Base-by-base conservation (phyloP, 257 asterid species). In the Schizonepeta tenuifolia region DNA sequence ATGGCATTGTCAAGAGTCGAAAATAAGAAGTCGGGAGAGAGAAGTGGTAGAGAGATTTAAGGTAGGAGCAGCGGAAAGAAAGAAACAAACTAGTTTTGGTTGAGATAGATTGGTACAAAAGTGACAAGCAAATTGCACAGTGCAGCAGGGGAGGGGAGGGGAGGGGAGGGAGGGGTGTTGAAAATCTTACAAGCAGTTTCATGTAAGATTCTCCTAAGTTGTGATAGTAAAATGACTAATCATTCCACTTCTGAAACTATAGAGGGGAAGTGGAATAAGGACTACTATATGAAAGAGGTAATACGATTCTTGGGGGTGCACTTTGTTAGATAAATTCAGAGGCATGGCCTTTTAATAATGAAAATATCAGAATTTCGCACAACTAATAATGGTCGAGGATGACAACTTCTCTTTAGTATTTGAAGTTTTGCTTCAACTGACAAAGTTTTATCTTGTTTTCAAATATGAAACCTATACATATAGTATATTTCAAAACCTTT, bases 151-250 rank as follows among this genome's bases (percentile, higher is more conserved):
- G n/a, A n/a, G n/a, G n/a, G n/a, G n/a, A n/a, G n/a, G n/a, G n/a
- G n/a, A n/a, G n/a, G n/a, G n/a, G n/a, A n/a, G n/a, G n/a, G n/a
- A n/a, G n/a, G n/a, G n/a, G n/a, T n/a, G n/a, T n/a, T n/a, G n/a
- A n/a, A 24, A 41, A 64, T 68, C 73, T 57, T 64, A 15, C 36
- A 20, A 46, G 84, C 76, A 72, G 63, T 72, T 71, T 44, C 49
- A 63, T 64, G 70, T 73, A 56, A 65, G 76, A 75, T 81, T 75
- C 78, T 60, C 61, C 47, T n/a, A 46, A 75, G 80, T 81, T 81
- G 81, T 57, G 65, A 62, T 78, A 63, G 83, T 72, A 78, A 82
- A 78, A 62, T 75, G 49, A 58, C 65, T 43, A 78, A 82, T 82
- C 81, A 75, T 82, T 82, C 70, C 67, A 67, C 60, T 38, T 63